Percentiles rank a stretch among this genome's conserved stretches.
phyloP scores from a whole-genome alignment of 352 stramenopile species.

The Phytophthora litchii region DNA sequence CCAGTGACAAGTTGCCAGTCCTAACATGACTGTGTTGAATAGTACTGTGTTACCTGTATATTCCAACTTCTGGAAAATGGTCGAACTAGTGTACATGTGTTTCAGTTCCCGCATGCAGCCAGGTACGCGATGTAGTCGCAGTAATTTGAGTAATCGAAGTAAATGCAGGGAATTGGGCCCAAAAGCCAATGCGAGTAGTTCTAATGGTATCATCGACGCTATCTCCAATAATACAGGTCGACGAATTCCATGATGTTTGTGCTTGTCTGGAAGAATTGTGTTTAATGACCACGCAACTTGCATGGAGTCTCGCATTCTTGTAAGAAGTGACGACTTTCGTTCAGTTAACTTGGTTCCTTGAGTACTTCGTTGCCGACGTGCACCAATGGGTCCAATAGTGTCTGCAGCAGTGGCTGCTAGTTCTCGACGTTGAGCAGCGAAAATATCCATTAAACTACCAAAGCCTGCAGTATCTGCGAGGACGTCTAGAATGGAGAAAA shows the following conservation, averaged over 20 bases:
- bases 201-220: conserved; percentile 54
- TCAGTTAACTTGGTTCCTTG: conserved; percentile 10
- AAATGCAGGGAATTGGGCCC: conserved; percentile 64
- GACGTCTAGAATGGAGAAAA: conserved; percentile 56
- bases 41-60: conserved; percentile 64
- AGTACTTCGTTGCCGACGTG: conserved; percentile 10
- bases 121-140: conserved; percentile 59
- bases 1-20: conserved; percentile 58
- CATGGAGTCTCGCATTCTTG: conserved; percentile 40
- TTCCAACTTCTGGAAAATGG: conserved; percentile 58
- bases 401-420: conserved; percentile 43
- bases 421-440: conserved; percentile 41
- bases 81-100: conserved; percentile 42
- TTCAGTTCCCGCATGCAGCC: conserved; percentile 57
- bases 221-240: conserved; percentile 51
- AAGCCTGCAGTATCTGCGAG: conserved; percentile 53
- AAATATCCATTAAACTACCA: conserved; percentile 59
- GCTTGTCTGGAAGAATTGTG: conserved; percentile 48
- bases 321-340: conserved; percentile 21
- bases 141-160: conserved; percentile 54
- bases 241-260: conserved; percentile 39
- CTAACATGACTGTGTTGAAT: conserved; percentile 49
- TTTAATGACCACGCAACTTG: conserved; percentile 67
- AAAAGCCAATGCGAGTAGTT: conserved; percentile 47
- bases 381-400: conserved; percentile 22